Evolutionary conservation across 2,329 filamentous ascomycete species (phyloP), one percentile per base, ranked within the genome.

Genomic region (Nothophaeocryptopus gaeumannii): DNA sequence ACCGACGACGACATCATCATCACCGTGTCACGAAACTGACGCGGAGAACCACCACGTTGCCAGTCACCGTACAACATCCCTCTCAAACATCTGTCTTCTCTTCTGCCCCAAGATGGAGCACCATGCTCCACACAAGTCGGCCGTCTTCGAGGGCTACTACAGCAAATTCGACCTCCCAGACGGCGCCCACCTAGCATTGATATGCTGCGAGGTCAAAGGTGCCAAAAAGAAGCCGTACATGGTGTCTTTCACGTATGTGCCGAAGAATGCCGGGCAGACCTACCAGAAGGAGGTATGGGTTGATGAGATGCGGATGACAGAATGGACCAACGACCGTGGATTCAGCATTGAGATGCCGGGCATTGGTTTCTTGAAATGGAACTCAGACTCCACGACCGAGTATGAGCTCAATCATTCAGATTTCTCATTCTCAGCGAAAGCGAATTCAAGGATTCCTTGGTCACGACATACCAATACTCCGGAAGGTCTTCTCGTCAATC

Each of bases 121-220:
- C 55, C 56, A 67, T 40, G 54, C 51, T 5, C 75, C 75, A 2
- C 76, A 78, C 52, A 56, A 56, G 1, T 55, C 47, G 31, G 60
- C 73, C 26, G 65, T 63, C 30, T 78, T 78, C 56, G 75, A 78
- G 62, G 75, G 75, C 32, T 77, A 70, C 62, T 78, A 78, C 63
- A 74, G 72, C 52, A 76, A 77, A 54, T 77, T 78, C 59, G 64
- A 69, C 45, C 68, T 78, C 5, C 68, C 70, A 12, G 74, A 71
- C 3, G 73, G 74, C 51, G 67, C 69, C 4, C 71, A 75, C 48
- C 64, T 78, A 7, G 70, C 72, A 12, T 54, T 78, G 8, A 72
- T 78, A 38, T 69, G 77, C 20, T 77, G 72, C 61, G 70, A 68
- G 35, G 71, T 78, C 12, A 70, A 68, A n/a, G 61, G 65, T n/a